Evolutionary conservation across 116 monocot genomes (phyloP), one percentile per base, ranked within the genome.

Genomic region (Posidonia oceanica): DNA sequence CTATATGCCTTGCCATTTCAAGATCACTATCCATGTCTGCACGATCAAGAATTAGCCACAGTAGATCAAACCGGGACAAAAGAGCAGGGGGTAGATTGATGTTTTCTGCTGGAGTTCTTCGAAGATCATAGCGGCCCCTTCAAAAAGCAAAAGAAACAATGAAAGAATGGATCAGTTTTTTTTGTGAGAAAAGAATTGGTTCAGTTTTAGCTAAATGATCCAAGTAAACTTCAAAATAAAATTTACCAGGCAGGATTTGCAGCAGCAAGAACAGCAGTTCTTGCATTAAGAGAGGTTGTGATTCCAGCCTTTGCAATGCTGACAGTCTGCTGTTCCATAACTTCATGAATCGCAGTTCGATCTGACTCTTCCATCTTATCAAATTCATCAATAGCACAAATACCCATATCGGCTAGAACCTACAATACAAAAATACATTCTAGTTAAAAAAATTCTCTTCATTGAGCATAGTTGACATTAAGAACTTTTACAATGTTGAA

Each of bases 221-320:
- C 14, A 36, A 14, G 44, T n/a, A 54, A 41, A 44, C 22, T 36
- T 23, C 13, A 70, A 36, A 5, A 39, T 39, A 3, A 40, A 18
- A 52, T 37, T 21, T 85, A 90, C 94, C 90, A 94, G 57, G 94
- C 94, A 75, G 94, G 94, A 87, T 94, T 94, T 48, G 94, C 90
- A 75, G 94, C 94, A 74, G 94, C 85, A 75, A 94, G 83, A 39
- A 94, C 79, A 56, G 90, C 94, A 23, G 94, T 94, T 82, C 90
- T 81, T 58, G 94, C 94, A 85, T 94, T 94, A 20, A 94, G 81
- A 57, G 94, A 94, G 14, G 94, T 94, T n/a, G 94, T 94, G 22
- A 94, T 94, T 48, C 94, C 94, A 77, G 94, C 94, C 74, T 94
- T 94, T 6, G 94, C 94, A 60, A 94, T 94, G 80, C 94, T 94